These are phyloP conservation scores for Akanthomyces muscarius DNA, from an alignment of 2,329 filamentous ascomycete species.

Conservation along the genomic window DNA sequence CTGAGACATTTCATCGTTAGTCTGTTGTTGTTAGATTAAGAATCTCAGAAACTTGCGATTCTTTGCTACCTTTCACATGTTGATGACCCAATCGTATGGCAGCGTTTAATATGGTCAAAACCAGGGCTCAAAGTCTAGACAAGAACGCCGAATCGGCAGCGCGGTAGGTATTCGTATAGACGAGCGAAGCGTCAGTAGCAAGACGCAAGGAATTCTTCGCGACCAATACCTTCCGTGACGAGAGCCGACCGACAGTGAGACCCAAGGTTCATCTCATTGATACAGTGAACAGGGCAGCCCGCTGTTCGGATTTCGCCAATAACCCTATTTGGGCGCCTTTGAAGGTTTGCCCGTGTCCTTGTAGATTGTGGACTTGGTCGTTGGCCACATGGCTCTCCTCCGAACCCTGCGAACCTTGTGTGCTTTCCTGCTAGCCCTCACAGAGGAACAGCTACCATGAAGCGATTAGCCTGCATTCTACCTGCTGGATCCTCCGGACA, in stretches of 20 bases:
- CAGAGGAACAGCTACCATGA: conserved; percentile 2
- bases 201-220: background rate
- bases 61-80: background rate
- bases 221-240: background rate
- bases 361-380: background rate
- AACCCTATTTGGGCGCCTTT: background rate
- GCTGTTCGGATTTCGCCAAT: background rate
- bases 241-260: background rate
- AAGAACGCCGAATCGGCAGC: too few relatives aligned
- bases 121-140: too few relatives aligned
- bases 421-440: background rate
- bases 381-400: background rate
- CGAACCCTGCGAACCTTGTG: background rate
- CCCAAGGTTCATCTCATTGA: background rate
- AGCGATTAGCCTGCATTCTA: conserved; percentile 1
- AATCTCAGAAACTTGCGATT: background rate
- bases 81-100: background rate
- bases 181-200: background rate
- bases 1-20: background rate
- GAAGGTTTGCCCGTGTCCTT: background rate
- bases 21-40: background rate
- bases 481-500: background rate
- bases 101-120: background rate
- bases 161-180: too few relatives aligned
- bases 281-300: background rate